Evolutionary conservation across 1,284 basidiomycete genomes (phyloP), one percentile per base, ranked within the genome.

Genomic region (Leccinum griseonigrum): DNA sequence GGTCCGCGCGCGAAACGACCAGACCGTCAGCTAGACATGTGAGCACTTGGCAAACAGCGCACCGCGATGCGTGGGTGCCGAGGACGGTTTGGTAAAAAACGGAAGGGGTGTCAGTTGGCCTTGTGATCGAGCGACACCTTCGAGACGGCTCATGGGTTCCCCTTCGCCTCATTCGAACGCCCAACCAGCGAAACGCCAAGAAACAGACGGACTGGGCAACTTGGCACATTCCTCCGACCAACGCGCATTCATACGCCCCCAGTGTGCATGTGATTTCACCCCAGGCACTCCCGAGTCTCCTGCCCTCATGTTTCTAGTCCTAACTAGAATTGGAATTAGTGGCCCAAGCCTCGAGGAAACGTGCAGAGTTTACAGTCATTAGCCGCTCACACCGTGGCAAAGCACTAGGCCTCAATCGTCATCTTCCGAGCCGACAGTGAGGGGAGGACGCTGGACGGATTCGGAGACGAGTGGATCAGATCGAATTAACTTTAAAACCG

Each of bases 1-100:
- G 40, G 32, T 31, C 56, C 55, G 52, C 16, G 29, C 28, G 52
- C 34, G 56, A 62, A 64, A 9, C 18, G 34, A 57, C 48, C 72
- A 65, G 57, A 62, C 9, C 3, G 16, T 22, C 46, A 48, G 46
- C 46, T 54, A 26, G 26, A 63, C 63, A 64, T 60, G 38, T 50
- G 34, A 31, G 48, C 62, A 57, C 58, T 55, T 46, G 56, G 62
- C 56, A 31, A 56, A 58, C 40, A 9, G n/a, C 0, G 43, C 34
- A 16, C 50, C 13, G 46, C 46, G 46, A 48, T 22, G 46, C 59
- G 68, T 69, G 69, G 63, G 61, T 63, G 38, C 22, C 14, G 28
- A 51, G 50, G 43, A 56, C 18, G n/a, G 8, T 63, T 51, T 43
- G 16, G 54, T 31, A 56, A 56, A 1, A 16, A 10, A 26, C 38